Percentiles rank a stretch among this genome's conserved stretches.
Evolutionary conservation across 768 basidiomycete genomes (phyloP).

Genomic region (Mycena olivaceomarginata): DNA sequence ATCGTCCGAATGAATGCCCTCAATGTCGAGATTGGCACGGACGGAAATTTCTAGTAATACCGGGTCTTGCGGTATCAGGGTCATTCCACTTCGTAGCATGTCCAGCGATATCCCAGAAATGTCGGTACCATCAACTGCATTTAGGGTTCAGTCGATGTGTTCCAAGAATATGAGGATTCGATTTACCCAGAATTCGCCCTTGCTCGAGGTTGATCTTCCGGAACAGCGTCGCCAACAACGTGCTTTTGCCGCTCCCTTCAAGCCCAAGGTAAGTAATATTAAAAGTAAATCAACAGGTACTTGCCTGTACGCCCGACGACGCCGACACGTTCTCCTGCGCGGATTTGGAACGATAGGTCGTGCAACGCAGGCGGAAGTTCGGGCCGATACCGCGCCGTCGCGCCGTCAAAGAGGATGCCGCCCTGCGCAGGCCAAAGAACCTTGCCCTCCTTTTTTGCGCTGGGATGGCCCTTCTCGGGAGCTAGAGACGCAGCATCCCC

Average conservation of each 20-base stretch:
- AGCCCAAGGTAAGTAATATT: neutral
- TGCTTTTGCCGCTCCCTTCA: conserved; percentile 28
- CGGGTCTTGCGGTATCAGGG: conserved; percentile 29
- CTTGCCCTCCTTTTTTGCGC: neutral
- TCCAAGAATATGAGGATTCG: neutral
- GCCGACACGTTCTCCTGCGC: conserved; percentile 15
- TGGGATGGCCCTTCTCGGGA: neutral
- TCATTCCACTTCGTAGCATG: conserved; percentile 20
- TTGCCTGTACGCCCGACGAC: conserved; percentile 26
- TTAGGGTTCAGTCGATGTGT: neutral
- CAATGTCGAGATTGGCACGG: conserved; percentile 22
- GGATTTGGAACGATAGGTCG: conserved; percentile 22
- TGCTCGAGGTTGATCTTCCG: conserved; percentile 29
- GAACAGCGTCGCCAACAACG: conserved; percentile 19
- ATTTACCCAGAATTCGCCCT: conserved; percentile 7
- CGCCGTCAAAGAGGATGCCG: conserved; percentile 14
- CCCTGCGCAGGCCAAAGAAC: conserved; percentile 18
- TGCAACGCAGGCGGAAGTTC: conserved; percentile 18
- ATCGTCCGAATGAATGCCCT: conserved; percentile 22
- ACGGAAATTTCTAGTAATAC: conserved; percentile 29
- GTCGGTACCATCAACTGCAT: conserved; percentile 16
- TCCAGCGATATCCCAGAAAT: conserved; percentile 21
- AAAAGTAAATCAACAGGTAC: neutral
- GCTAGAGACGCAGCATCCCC: neutral
- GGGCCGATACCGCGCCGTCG: conserved; percentile 21